Base-by-base conservation (phyloP, 2,329 filamentous ascomycete species). In the Trichocomaceae sp. region DNA sequence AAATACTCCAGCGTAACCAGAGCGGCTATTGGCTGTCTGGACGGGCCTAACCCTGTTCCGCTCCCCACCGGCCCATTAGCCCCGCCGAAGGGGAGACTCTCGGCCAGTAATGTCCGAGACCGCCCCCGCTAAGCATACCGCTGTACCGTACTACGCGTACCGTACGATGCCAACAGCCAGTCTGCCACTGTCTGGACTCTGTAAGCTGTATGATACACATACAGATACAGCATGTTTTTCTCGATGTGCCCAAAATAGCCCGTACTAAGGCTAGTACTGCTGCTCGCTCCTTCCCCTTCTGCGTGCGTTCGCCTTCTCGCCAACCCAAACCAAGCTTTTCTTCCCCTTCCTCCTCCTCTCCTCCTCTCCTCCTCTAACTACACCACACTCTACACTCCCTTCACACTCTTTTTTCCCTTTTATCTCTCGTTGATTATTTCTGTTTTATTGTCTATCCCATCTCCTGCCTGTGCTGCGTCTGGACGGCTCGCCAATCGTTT, bases 201-300 rank as follows among this genome's bases (percentile, higher is more conserved):
- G 7, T 7, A 4, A 26, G 7, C 23, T 26, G 3, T 7, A 26
- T 26, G 7, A 7, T 26, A 26, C 23, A 26, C n/a, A n/a, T n/a
- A n/a, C n/a, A n/a, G n/a, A n/a, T n/a, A n/a, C n/a, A 26, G 23
- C 23, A 4, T 26, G 23, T 26, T 29, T 29, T 9, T 29, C 6
- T 39, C 35, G 35, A 37, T 29, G 48, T 58, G 60, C 63, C 63
- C 63, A 66, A 67, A 67, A 67, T 67, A 66, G 64, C 61, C 61
- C 63, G 62, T 55, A 55, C 56, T 55, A 26, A 7, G 23, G 23
- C 23, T 61, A 17, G 31, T n/a, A n/a, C n/a, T n/a, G n/a, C n/a
- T n/a, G n/a, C n/a, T n/a, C n/a, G n/a, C 50, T 54, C 50, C 48
- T 63, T 69, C 65, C 67, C 59, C 55, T 59, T 56, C 39, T 29